These are phyloP conservation scores for Annulohypoxylon stygium DNA, from an alignment of 495 filamentous ascomycete species.

Conservation along the genomic window DNA sequence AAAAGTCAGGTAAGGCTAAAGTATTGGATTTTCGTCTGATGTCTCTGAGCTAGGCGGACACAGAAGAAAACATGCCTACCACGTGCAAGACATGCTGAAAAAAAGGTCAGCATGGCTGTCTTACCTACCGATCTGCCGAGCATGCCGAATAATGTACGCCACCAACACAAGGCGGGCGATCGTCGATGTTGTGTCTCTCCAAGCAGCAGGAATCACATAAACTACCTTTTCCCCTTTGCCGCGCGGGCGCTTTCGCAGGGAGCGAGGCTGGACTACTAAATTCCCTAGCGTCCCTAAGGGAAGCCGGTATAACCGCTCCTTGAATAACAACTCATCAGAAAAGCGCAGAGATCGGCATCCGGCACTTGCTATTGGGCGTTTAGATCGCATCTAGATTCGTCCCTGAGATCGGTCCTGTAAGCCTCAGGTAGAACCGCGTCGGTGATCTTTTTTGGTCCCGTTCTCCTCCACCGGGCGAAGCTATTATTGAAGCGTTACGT, in stretches of 20 bases:
- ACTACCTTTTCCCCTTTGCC: constrained; percentile 21
- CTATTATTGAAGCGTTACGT: constrained; percentile 4
- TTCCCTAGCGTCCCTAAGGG: constrained; percentile 6
- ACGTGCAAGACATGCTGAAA: constrained; percentile 37
- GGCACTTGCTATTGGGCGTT: constrained; percentile 6
- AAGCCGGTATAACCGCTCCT: constrained; percentile 25
- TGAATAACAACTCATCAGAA: constrained; percentile 3
- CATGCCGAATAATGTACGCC: constrained; percentile 6
- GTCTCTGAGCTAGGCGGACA: constrained; percentile 27
- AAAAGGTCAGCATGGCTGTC: constrained; percentile 21
- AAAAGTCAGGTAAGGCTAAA: constrained; percentile 1
- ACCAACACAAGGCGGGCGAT: constrained; percentile 14
- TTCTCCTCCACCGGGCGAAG: neutral
- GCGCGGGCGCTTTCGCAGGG: constrained; percentile 10
- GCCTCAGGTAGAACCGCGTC: constrained; percentile 34
- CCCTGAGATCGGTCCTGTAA: constrained; percentile 25
- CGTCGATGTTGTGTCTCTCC: constrained; percentile 18
- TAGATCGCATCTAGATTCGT: constrained; percentile 28
- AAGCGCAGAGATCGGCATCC: neutral
- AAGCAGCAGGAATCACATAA: constrained; percentile 18
- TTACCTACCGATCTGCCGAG: constrained; percentile 19
- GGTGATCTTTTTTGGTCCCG: constrained; percentile 14
- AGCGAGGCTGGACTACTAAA: constrained; percentile 19
- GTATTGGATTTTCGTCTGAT: constrained; percentile 16
- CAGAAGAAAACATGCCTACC: constrained; percentile 10